Evolutionary conservation across 2,329 filamentous ascomycete genomes (phyloP).

Genomic region (Paraphaeosphaeria sporulosa): DNA sequence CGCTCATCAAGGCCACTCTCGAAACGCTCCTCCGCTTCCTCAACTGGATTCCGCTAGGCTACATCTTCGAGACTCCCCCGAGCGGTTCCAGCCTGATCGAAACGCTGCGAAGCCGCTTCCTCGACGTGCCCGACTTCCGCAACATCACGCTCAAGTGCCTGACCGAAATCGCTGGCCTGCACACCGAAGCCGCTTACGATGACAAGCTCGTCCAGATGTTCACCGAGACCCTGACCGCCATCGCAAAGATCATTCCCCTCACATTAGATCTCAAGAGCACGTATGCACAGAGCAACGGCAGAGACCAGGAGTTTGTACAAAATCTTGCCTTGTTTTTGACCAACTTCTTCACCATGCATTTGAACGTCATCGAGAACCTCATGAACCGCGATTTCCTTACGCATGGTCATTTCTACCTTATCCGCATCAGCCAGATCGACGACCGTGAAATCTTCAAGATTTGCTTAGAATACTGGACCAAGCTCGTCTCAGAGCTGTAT

Average conservation of each 20-base stretch:
- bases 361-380: conserved; percentile 92
- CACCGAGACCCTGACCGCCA: conserved; percentile 91
- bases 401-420: conserved; percentile 97
- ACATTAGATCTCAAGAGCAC: conserved; percentile 89
- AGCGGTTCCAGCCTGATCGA: conserved; percentile 75
- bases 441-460: conserved; percentile 99
- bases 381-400: conserved; percentile 94
- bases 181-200: conserved; percentile 86
- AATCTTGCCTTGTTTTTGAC: conserved; percentile 95
- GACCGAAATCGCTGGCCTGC: conserved; percentile 94
- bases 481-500: conserved; percentile 95
- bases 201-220: conserved; percentile 99
- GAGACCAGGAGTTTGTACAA: conserved; percentile 97
- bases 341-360: conserved; percentile 95
- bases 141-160: conserved; percentile 96
- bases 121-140: conserved; percentile 92
- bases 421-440: conserved; percentile 97
- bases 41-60: conserved; percentile 98
- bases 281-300: conserved; percentile 88
- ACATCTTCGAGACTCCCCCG: conserved; percentile 92
- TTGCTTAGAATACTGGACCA: conserved; percentile 98
- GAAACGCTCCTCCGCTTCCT: conserved; percentile 95
- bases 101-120: conserved; percentile 88
- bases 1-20: conserved; percentile 92
- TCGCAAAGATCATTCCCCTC: conserved; percentile 91